These are phyloP conservation scores for Ogataea nitratoaversa DNA, from an alignment of 805 yeast genomes.

Conservation along the genomic window DNA sequence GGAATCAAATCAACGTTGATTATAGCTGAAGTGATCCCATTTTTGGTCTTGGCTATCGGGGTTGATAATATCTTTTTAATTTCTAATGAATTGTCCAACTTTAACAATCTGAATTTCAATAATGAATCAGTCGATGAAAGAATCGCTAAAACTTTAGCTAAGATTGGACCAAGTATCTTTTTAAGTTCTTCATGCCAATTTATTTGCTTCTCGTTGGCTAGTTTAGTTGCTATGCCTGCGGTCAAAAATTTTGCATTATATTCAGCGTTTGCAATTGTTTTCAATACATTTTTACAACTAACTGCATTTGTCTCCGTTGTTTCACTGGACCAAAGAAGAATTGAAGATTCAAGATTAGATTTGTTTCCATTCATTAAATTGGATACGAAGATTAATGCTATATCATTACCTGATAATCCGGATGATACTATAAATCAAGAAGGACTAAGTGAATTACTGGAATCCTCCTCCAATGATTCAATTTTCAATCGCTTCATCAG, in stretches of 20 bases:
- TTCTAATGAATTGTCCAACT: constrained; percentile 68
- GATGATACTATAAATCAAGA: constrained; percentile 12
- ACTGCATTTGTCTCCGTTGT: constrained; percentile 76
- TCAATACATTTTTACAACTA: constrained; percentile 74
- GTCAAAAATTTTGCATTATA: constrained; percentile 89
- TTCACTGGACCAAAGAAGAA: constrained; percentile 58
- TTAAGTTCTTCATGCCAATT: constrained; percentile 74
- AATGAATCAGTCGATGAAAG: constrained; percentile 51
- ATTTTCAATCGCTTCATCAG: constrained; percentile 40
- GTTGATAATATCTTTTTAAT: constrained; percentile 89
- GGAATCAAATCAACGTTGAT: constrained; percentile 85
- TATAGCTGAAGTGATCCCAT: constrained; percentile 95
- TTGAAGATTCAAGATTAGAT: constrained; percentile 58
- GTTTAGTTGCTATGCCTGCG: constrained; percentile 90
- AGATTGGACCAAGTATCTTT: constrained; percentile 84
- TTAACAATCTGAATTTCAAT: constrained; percentile 36
- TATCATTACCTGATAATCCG: constrained; percentile 14
- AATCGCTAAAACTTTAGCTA: constrained; percentile 59
- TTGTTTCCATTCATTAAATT: constrained; percentile 51
- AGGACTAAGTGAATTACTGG: constrained; percentile 22
- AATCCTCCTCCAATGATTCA: constrained; percentile 16
- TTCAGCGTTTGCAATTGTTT: constrained; percentile 78
- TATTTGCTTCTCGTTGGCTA: constrained; percentile 74
- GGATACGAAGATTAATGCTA: neutral
- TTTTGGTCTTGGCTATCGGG: constrained; percentile 90